These are phyloP conservation scores for Aureobasidium zeae DNA, from an alignment of 2,329 filamentous ascomycete genomes.

Conservation along the genomic window DNA sequence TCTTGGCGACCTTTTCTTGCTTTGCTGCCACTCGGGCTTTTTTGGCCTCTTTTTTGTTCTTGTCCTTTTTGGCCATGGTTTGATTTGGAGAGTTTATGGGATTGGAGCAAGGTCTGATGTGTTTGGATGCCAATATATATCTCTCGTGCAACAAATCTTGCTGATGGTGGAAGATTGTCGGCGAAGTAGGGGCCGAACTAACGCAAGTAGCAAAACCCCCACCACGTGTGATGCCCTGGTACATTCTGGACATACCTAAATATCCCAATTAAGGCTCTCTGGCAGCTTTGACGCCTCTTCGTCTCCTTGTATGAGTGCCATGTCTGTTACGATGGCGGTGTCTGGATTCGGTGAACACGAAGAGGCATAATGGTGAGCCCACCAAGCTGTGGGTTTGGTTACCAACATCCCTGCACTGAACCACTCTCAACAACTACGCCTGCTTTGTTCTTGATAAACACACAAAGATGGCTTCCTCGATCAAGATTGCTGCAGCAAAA, in stretches of 20 bases:
- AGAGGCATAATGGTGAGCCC: no score
- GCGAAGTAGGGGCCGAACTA: constrained; percentile 5
- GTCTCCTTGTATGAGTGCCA: no score
- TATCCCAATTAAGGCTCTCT: no score
- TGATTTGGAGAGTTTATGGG: background rate
- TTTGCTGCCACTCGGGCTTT: constrained; percentile 34
- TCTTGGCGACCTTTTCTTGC: constrained; percentile 51
- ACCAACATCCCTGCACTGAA: no score
- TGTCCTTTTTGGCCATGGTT: constrained; percentile 37
- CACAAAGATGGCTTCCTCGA: constrained; percentile 13
- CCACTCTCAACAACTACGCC: no score
- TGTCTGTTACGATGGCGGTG: background rate
- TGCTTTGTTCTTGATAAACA: no score
- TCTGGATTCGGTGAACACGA: no score
- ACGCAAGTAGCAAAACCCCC: background rate
- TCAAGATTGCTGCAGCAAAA: constrained; percentile 34
- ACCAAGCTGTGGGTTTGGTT: no score
- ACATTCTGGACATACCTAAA: no score
- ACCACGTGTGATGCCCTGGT: background rate
- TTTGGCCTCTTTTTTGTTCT: constrained; percentile 44
- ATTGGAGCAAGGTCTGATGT: background rate
- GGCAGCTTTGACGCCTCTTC: no score
- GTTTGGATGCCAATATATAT: background rate
- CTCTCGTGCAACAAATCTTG: constrained; percentile 5
- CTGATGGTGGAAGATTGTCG: constrained; percentile 2